Conservation (phyloP, 2,329 filamentous ascomycete species). For the Diaporthe citriasiana region DNA sequence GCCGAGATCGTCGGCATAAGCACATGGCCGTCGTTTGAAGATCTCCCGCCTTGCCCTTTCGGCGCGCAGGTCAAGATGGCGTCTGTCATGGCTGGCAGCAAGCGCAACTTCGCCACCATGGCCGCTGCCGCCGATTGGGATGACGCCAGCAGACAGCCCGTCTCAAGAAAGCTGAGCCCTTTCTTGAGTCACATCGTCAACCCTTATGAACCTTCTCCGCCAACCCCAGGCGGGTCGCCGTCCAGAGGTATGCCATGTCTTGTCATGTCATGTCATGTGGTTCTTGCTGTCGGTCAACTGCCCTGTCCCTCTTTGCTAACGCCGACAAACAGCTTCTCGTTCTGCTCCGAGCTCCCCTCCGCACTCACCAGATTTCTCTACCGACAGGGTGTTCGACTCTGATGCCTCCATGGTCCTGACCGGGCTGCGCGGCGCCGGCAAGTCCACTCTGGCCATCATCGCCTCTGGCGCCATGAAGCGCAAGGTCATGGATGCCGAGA, state of each 20-base stretch:
- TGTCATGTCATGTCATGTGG: too few species aligned
- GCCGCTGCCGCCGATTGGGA: constrained; percentile 42
- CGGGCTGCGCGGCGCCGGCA: constrained; percentile 81
- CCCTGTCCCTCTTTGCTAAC: background rate
- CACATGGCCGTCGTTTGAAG: constrained; percentile 12
- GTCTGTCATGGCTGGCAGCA: constrained; percentile 44
- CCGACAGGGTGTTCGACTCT: constrained; percentile 60
- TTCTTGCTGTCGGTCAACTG: background rate
- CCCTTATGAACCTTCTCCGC: constrained; percentile 23
- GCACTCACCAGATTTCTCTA: constrained; percentile 40
- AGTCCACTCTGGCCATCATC: constrained; percentile 82
- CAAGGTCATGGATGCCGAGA: constrained; percentile 78
- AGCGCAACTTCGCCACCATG: constrained; percentile 47
- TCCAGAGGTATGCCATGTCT: constrained; percentile 38
- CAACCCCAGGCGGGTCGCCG: constrained; percentile 18
- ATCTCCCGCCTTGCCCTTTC: background rate
- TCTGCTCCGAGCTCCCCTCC: constrained; percentile 43
- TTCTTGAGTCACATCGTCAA: constrained; percentile 17
- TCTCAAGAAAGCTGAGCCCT: constrained; percentile 26
- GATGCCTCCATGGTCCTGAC: constrained; percentile 81
- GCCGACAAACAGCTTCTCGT: constrained; percentile 39
- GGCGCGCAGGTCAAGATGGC: constrained; percentile 42
- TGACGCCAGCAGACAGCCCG: background rate
- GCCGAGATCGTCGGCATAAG: background rate
- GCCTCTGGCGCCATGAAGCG: constrained; percentile 79